Evolutionary conservation across 2,329 filamentous ascomycete genomes (phyloP).

Genomic region (Dothideomycetes sp.): DNA sequence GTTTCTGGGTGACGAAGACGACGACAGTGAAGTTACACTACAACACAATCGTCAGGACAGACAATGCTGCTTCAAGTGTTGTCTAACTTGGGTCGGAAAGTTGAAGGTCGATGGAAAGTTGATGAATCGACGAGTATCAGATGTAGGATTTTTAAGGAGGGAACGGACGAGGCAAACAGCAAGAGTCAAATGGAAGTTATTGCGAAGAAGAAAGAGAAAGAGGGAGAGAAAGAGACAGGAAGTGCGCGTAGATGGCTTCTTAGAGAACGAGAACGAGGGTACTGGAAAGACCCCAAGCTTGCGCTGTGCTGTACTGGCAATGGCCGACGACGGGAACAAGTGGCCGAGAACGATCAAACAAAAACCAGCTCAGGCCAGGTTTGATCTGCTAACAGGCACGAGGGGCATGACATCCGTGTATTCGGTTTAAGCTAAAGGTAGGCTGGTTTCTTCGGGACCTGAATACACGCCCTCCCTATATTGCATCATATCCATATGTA

Average conservation of each 20-base stretch:
- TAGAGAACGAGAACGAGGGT: slow-evolving; percentile 12
- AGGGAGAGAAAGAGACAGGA: slow-evolving; percentile 7
- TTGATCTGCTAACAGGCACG: slow-evolving; percentile 12
- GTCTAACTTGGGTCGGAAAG: neutral
- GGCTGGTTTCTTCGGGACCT: no score
- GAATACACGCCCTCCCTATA: no score
- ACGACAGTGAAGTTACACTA: slow-evolving; percentile 2
- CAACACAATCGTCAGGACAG: neutral
- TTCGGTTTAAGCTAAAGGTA: slow-evolving; percentile 7
- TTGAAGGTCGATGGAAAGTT: neutral
- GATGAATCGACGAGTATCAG: neutral
- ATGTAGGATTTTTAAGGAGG: no score
- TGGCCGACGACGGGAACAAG: slow-evolving; percentile 12
- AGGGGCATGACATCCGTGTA: slow-evolving; percentile 13
- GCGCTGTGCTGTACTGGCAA: slow-evolving; percentile 11
- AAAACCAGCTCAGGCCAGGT: slow-evolving; percentile 13
- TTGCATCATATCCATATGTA: no score
- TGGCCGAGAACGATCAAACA: slow-evolving; percentile 15
- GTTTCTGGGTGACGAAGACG: neutral
- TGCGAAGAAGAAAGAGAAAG: slow-evolving; percentile 10
- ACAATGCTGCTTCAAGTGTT: no score
- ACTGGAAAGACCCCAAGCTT: no score
- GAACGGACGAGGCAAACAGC: neutral
- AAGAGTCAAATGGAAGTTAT: no score
- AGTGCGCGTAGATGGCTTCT: slow-evolving; percentile 9